phyloP scores from a whole-genome alignment of 2,329 filamentous ascomycete species.

The Ophiostoma australiae region DNA sequence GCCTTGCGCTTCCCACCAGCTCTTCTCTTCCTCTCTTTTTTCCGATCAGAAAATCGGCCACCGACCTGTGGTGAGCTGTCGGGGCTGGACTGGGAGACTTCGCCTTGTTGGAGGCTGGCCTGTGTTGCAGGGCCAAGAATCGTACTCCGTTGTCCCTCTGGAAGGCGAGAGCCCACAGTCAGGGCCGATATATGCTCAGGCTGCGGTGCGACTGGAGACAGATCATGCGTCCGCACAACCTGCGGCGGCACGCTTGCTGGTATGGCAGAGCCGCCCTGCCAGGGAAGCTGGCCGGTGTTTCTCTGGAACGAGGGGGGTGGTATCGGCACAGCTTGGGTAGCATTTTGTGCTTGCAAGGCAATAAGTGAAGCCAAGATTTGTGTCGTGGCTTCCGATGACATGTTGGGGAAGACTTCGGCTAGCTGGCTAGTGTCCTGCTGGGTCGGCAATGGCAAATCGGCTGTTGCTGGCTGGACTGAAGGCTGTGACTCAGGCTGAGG shows the following conservation, averaged over 20 bases:
- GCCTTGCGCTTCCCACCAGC: constrained; percentile 51
- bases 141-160: not conserved
- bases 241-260: not conserved
- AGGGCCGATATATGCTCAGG: constrained; percentile 64
- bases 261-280: not conserved
- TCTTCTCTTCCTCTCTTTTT: constrained; percentile 47
- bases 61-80: constrained; percentile 55
- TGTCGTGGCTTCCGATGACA: not conserved
- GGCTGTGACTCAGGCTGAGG: not conserved
- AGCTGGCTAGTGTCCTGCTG: constrained; percentile 17
- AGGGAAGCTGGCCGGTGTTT: not conserved
- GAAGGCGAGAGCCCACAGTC: constrained; percentile 33
- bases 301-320: not conserved
- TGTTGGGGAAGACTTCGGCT: not conserved
- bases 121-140: constrained; percentile 47
- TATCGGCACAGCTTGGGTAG: constrained; percentile 4
- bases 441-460: not conserved
- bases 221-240: constrained; percentile 66
- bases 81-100: constrained; percentile 49
- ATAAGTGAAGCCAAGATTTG: constrained; percentile 3
- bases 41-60: constrained; percentile 28
- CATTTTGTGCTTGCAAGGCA: not conserved
- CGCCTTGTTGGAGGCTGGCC: constrained; percentile 52
- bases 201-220: constrained; percentile 68
- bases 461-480: not conserved